phyloP scores from a whole-genome alignment of 2,329 filamentous ascomycete species.

The Fusarium sororula region DNA sequence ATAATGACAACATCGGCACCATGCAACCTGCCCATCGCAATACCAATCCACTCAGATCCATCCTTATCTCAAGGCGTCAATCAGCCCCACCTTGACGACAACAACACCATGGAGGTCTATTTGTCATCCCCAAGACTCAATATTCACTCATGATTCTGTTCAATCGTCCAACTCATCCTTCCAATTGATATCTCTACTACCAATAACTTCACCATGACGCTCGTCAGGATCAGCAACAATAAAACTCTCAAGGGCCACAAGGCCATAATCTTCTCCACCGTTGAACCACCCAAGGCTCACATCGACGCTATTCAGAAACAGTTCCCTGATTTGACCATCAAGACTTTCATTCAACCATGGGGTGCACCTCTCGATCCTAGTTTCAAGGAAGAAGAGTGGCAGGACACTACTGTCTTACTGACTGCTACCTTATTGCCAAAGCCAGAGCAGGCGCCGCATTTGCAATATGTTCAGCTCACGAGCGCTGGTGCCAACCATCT shows the following conservation, averaged over 20 bases:
- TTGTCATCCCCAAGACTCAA: slow-evolving; percentile 27
- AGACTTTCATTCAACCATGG: slow-evolving; percentile 44
- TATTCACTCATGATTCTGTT: background rate
- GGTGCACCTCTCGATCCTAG: slow-evolving; percentile 38
- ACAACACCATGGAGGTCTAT: slow-evolving; percentile 5
- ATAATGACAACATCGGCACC: slow-evolving; percentile 34
- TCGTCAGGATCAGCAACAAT: slow-evolving; percentile 40
- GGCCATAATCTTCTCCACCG: slow-evolving; percentile 54
- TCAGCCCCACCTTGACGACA: slow-evolving; percentile 41
- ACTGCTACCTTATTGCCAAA: slow-evolving; percentile 55
- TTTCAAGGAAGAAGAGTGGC: slow-evolving; percentile 53
- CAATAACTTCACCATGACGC: slow-evolving; percentile 13
- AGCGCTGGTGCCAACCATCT: slow-evolving; percentile 65
- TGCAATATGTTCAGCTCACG: slow-evolving; percentile 63
- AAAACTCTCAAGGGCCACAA: slow-evolving; percentile 58
- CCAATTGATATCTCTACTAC: background rate
- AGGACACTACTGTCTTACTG: slow-evolving; percentile 59
- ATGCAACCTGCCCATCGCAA: background rate
- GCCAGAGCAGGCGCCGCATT: slow-evolving; percentile 53
- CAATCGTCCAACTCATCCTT: rapidly evolving
- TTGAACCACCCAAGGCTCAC: slow-evolving; percentile 45
- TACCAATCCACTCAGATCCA: background rate
- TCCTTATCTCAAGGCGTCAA: slow-evolving; percentile 29
- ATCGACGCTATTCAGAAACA: slow-evolving; percentile 48
- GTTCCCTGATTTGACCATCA: slow-evolving; percentile 57